Evolutionary conservation across 163 green algal species (phyloP), one percentile per base, ranked within the genome.

Genomic region (Scenedesmus sp.): DNA sequence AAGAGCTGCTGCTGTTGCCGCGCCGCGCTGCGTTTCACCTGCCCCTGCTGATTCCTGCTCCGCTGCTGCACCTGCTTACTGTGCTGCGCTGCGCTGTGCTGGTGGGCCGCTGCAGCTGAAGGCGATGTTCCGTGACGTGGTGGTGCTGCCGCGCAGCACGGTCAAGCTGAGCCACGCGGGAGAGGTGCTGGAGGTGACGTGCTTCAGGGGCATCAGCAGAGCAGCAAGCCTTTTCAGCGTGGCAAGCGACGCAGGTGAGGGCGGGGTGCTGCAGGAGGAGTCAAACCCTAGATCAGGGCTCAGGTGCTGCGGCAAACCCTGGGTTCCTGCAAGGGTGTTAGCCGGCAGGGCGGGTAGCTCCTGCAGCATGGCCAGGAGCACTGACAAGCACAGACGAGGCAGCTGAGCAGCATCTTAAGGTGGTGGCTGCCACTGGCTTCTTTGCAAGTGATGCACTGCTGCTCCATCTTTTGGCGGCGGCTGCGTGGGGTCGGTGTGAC

Each of bases 171-270:
- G 12, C 7, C 42, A 84, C 44, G 65, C 49, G 46, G 90, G 86
- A 1, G 85, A 87, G 59, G 40, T 89, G 33, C 81, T 94, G 42
- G 92, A 94, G 90, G 72, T 94, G 73, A 92, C 86, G 26, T 89
- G 30, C 85, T 94, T 93, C 92, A 70, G 80, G 16, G 92, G 92
- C n/a, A 80, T 89, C 68, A 85, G 65, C 81, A 83, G 49, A 13
- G 81, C 81, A 43, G 44, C 81, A 4, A 83, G 49, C 46, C 26
- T 89, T 1, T 83, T 84, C 65, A 85, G 88, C 18, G 88, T 85
- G n/a, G 88, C 81, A 13, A 79, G 65, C 7, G 88, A 92, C 51
- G 88, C 88, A 82, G 81, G 88, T 92, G 65, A 24, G 56, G 65
- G 5, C 40, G 22, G 22, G 59, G 6, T 35, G 3, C 7, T n/a